Evolutionary conservation across 148 eudicot species (phyloP).

Genomic region (Amaranthus cruentus): DNA sequence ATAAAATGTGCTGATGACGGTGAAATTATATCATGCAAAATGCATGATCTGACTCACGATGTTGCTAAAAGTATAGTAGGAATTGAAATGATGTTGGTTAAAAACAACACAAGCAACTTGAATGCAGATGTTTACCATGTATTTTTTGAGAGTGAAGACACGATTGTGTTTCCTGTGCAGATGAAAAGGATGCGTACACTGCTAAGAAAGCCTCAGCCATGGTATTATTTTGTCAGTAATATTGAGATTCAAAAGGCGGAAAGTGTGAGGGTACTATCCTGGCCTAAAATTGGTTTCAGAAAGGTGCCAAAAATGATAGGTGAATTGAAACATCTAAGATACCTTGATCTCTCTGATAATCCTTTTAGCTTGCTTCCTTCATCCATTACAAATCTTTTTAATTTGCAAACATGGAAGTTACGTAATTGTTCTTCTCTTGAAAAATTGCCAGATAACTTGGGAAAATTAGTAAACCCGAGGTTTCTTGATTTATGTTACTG

Average conservation of each 20-base stretch:
- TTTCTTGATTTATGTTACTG: not conserved
- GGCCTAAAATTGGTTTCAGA: accelerated
- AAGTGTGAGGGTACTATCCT: not conserved
- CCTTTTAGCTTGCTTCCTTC: not conserved
- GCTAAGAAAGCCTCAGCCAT: too few relatives aligned
- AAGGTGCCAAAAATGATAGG: not conserved
- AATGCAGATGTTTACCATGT: not conserved
- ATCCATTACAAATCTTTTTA: slow-evolving; percentile 1
- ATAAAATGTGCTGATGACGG: not conserved
- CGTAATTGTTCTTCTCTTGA: accelerated
- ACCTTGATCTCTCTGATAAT: not conserved
- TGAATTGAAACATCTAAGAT: slow-evolving; percentile 4
- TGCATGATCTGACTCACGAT: slow-evolving; percentile 21
- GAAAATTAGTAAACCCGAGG: not conserved
- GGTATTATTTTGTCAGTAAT: too few relatives aligned
- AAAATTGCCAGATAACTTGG: not conserved
- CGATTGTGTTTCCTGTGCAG: not conserved
- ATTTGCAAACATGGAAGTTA: not conserved
- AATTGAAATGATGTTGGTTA: not conserved
- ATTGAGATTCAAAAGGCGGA: not conserved
- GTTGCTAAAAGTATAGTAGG: slow-evolving; percentile 8
- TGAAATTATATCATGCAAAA: not conserved
- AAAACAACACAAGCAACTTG: not conserved
- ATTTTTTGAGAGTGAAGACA: too few relatives aligned
- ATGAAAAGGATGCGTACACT: slow-evolving; percentile 3